Base-by-base conservation (phyloP, 257 asterid species). In the Primulina eburnea region DNA sequence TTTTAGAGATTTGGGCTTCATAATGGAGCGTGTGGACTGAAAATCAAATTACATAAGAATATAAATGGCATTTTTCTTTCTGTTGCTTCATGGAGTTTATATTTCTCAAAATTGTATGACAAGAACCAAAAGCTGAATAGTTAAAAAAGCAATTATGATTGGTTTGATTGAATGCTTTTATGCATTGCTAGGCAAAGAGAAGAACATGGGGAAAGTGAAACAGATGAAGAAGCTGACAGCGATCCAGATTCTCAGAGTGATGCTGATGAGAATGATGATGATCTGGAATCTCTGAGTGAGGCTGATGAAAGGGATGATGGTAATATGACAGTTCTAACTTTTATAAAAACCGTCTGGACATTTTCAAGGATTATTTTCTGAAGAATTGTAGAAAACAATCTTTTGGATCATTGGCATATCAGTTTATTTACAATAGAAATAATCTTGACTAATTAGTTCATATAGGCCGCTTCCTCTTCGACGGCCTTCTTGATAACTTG, bases 191-290 rank as follows among this genome's bases (percentile, higher is more conserved):
- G 97, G 81, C 87, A 82, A 77, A 79, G 77, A 78, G 95, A 84
- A 77, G 90, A 85, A 81, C 84, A 80, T 75, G 92, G 96, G 29
- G 65, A 65, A 79, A 74, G 85, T 32, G 97, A 77, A 26, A 64
- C 91, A 61, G 91, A 91, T 52, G 90, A 85, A 69, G 90, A 76
- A 43, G 73, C 1, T 38, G 84, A 71, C 58, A 79, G 75, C 40
- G 83, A 71, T 64, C 52, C 70, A 1, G 86, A 84, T 75, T 75
- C 82, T 64, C 63, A 64, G 73, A 71, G 67, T 28, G 82, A 53
- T 66, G 71, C 75, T 1, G 83, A 77, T 69, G 83, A 84, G 37
- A 73, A 71, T 6, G 80, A 71, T 72, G 85, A 70, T 55, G 84
- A 79, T 69, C 78, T 68, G 65, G 72, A 75, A 40, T 75, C 83